Percentiles rank a stretch among this genome's conserved stretches.
Evolutionary conservation across 106 monocot genomes (phyloP).

Genomic region (Dendrobium huoshanense): DNA sequence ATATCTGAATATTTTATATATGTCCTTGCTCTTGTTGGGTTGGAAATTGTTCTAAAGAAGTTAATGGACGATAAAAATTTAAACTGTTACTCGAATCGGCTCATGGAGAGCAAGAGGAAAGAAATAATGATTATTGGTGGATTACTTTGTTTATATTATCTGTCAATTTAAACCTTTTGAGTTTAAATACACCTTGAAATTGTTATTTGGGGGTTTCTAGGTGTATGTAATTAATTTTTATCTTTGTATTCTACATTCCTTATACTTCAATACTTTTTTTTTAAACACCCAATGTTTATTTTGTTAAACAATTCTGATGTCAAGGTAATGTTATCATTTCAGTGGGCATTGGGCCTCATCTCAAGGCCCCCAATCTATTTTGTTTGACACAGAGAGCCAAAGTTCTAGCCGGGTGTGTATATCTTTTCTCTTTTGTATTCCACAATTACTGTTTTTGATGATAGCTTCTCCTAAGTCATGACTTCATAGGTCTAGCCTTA

Average conservation of each 20-base stretch:
- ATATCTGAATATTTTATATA: background rate
- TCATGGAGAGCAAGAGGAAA: background rate
- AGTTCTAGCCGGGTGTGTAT: conserved; percentile 79
- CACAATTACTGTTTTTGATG: background rate
- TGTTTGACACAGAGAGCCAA: conserved; percentile 62
- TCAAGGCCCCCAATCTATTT: conserved; percentile 37
- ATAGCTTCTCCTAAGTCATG: background rate
- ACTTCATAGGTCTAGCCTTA: background rate
- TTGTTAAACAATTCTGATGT: background rate
- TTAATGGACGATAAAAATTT: background rate
- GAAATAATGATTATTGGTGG: background rate
- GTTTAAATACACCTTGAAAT: background rate
- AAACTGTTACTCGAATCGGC: background rate
- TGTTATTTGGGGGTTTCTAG: background rate
- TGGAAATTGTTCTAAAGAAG: background rate
- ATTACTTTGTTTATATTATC: background rate
- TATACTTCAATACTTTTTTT: background rate
- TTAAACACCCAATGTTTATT: background rate
- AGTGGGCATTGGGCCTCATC: conserved; percentile 78
- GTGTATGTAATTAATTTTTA: background rate
- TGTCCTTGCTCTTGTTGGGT: background rate
- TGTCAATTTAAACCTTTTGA: background rate
- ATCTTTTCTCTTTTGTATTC: background rate
- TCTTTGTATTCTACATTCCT: background rate
- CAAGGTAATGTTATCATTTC: conserved; percentile 15